These are phyloP conservation scores for Xylaria sp. DNA, from an alignment of 2,329 filamentous ascomycete genomes.

Conservation along the genomic window DNA sequence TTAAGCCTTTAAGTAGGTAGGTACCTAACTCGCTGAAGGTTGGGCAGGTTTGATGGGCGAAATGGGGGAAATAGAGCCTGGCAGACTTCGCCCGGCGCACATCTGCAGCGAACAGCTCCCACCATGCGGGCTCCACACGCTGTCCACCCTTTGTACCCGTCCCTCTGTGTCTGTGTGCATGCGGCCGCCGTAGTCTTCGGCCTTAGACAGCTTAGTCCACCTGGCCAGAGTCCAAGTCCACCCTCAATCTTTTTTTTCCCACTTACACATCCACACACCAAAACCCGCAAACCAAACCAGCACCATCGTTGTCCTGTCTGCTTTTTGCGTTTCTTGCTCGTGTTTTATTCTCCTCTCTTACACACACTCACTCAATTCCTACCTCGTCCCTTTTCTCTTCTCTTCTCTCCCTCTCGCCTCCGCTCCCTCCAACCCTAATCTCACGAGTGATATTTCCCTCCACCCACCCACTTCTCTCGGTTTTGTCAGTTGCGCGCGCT, in stretches of 20 bases:
- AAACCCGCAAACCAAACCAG: slow-evolving; percentile 50
- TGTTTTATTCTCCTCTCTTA: slow-evolving; percentile 56
- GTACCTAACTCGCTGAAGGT: background rate
- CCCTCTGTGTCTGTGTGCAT: slow-evolving; percentile 1
- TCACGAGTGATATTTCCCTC: slow-evolving; percentile 30
- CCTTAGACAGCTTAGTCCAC: slow-evolving; percentile 33
- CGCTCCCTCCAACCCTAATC: slow-evolving; percentile 47
- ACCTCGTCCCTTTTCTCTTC: slow-evolving; percentile 44
- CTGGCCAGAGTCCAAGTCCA: slow-evolving; percentile 42
- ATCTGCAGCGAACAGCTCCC: slow-evolving; percentile 2
- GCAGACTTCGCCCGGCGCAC: background rate
- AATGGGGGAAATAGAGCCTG: slow-evolving; percentile 13
- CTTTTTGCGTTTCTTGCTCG: slow-evolving; percentile 47
- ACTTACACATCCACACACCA: slow-evolving; percentile 46
- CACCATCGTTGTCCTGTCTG: slow-evolving; percentile 52
- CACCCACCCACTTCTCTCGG: slow-evolving; percentile 49
- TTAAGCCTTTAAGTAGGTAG: too few species aligned
- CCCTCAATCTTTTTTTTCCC: slow-evolving; percentile 47
- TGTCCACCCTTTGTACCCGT: slow-evolving; percentile 11
- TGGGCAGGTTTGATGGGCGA: slow-evolving; percentile 18
- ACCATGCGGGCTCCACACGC: slow-evolving; percentile 17
- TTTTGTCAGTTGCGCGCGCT: slow-evolving; percentile 51
- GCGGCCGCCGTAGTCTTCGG: slow-evolving; percentile 24
- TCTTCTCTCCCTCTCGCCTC: slow-evolving; percentile 40
- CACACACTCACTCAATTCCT: slow-evolving; percentile 44